Evolutionary conservation across 2,329 filamentous ascomycete species (phyloP).

Genomic region (Beauveria varroae): DNA sequence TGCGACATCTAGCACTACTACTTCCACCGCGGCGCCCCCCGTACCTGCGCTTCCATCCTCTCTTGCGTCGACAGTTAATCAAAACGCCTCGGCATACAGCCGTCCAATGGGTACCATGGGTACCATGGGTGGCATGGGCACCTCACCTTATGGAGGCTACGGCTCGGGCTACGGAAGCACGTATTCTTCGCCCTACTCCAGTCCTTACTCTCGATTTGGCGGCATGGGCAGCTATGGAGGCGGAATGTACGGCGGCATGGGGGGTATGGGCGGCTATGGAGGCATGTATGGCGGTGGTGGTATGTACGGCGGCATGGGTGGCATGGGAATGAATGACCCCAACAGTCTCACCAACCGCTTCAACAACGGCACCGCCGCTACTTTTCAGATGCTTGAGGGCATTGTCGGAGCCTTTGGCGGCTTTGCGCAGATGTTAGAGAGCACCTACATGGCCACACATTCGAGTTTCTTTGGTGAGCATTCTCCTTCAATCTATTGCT

Average conservation of each 20-base stretch:
- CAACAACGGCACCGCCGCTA: slow-evolving; percentile 88
- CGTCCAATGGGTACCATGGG: slow-evolving; percentile 35
- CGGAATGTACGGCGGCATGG: slow-evolving; percentile 23
- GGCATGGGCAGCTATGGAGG: slow-evolving; percentile 51
- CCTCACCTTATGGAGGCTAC: slow-evolving; percentile 22
- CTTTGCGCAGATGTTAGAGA: slow-evolving; percentile 98
- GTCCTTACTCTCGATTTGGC: slow-evolving; percentile 30
- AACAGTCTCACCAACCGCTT: slow-evolving; percentile 94
- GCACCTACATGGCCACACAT: slow-evolving; percentile 99
- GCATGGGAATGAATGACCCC: slow-evolving; percentile 59
- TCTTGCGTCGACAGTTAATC: slow-evolving; percentile 72
- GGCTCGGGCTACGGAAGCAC: slow-evolving; percentile 32
- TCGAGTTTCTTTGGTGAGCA: slow-evolving; percentile 91
- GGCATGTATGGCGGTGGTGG: slow-evolving; percentile 29
- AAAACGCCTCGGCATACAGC: slow-evolving; percentile 80
- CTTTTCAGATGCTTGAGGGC: slow-evolving; percentile 97
- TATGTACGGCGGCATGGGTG: slow-evolving; percentile 32
- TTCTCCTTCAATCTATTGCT: background rate
- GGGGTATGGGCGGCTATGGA: slow-evolving; percentile 27
- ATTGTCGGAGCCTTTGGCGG: slow-evolving; percentile 95
- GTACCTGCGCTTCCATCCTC: slow-evolving; percentile 76
- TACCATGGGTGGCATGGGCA: slow-evolving; percentile 34
- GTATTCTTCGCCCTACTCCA: slow-evolving; percentile 21
- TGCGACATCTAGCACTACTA: slow-evolving; percentile 24
- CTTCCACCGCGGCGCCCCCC: slow-evolving; percentile 50